phyloP scores from a whole-genome alignment of 1,284 basidiomycete species.

The Puccinia horiana region DNA sequence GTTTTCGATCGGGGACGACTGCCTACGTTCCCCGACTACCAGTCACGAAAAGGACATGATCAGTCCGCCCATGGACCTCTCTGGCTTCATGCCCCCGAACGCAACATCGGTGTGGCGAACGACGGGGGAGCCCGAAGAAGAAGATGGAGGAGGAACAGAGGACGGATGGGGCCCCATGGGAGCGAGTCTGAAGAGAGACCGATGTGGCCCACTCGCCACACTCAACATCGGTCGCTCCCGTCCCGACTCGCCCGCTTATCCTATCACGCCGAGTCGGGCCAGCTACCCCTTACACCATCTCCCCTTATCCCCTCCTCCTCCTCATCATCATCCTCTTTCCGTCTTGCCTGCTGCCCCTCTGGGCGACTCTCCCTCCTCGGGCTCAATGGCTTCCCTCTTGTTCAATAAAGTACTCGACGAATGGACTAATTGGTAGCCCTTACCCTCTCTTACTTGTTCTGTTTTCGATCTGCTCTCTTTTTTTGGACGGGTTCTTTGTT shows the following conservation, averaged over 20 bases:
- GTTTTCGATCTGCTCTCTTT: not conserved
- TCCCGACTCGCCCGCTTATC: not conserved
- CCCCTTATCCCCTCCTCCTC: not conserved
- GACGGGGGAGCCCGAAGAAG: not conserved
- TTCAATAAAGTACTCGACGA: slow-evolving; percentile 1
- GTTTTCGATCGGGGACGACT: slow-evolving; percentile 17
- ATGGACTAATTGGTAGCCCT: slow-evolving; percentile 6
- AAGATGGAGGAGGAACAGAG: not conserved
- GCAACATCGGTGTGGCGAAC: not conserved
- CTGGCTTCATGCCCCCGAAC: slow-evolving; percentile 15
- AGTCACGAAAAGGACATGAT: slow-evolving; percentile 1
- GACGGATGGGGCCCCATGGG: not conserved
- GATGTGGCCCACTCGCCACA: not conserved
- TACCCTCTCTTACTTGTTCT: not conserved
- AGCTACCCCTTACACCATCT: not conserved
- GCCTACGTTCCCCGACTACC: not conserved
- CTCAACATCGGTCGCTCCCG: not conserved
- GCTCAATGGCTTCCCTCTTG: slow-evolving; percentile 8
- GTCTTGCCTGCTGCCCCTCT: not conserved
- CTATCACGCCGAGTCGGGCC: too few relatives aligned
- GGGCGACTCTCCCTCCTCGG: not conserved
- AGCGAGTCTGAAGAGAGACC: not conserved
- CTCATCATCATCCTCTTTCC: not conserved
- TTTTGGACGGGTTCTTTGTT: not conserved
- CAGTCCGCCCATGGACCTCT: slow-evolving; percentile 12